Conservation (phyloP, 805 yeast species). For the Clavispora vitiphila region DNA sequence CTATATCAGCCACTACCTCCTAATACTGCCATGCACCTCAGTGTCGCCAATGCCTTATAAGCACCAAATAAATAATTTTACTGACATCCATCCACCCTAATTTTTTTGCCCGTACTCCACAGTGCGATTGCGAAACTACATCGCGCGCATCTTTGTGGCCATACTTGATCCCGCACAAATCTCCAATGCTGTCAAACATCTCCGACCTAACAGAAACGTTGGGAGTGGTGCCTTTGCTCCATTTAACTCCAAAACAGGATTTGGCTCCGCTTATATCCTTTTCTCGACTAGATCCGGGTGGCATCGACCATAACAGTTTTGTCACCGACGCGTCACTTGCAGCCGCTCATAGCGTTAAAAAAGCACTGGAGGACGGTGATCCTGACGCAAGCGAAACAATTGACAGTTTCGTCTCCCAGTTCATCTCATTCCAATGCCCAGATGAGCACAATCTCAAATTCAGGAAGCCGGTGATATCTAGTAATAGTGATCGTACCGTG, state of each 20-base stretch:
- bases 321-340: slow-evolving; percentile 4
- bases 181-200: neutral
- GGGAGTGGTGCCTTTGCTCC: slow-evolving; percentile 10
- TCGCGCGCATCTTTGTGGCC: neutral
- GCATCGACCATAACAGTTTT: slow-evolving; percentile 3
- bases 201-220: slow-evolving; percentile 9
- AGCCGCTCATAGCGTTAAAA: slow-evolving; percentile 2
- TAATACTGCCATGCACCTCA: too few species aligned
- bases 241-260: slow-evolving; percentile 15
- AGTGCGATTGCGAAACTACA: neutral
- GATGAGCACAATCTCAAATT: slow-evolving; percentile 30
- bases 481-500: slow-evolving; percentile 1
- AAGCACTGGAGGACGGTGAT: slow-evolving; percentile 6
- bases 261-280: slow-evolving; percentile 12
- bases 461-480: slow-evolving; percentile 24
- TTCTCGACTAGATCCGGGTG: slow-evolving; percentile 7
- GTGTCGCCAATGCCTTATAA: too few species aligned
- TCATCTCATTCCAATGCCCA: slow-evolving; percentile 17
- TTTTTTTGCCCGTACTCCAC: too few species aligned
- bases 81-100: too few species aligned
- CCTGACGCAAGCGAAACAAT: slow-evolving; percentile 9
- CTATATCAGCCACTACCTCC: too few species aligned
- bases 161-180: neutral
- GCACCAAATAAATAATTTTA: too few species aligned
- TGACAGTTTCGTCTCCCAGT: slow-evolving; percentile 15